Conservation (phyloP, 176 grass and related monocot species). For the Miscanthus lutarioriparius region DNA sequence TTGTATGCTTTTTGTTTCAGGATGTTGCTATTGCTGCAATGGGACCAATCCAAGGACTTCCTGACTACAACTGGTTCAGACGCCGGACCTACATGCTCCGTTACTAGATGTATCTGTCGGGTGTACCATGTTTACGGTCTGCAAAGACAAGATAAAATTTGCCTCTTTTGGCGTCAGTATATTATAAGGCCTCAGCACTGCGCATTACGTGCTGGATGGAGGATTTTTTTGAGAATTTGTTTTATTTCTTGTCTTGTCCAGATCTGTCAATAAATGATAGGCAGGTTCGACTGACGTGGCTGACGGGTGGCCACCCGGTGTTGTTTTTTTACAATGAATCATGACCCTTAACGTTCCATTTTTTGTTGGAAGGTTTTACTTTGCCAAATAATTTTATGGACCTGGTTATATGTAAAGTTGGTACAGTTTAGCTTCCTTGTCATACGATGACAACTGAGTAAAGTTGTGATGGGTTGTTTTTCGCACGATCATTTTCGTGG, state of each 20-base stretch:
- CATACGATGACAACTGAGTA: neutral
- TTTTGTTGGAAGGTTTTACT: conserved; percentile 2
- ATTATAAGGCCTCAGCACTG: conserved; percentile 42
- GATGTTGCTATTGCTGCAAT: conserved; percentile 91
- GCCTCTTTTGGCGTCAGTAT: conserved; percentile 41
- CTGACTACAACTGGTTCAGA: conserved; percentile 99
- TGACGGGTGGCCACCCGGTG: conserved; percentile 30
- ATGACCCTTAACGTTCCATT: neutral
- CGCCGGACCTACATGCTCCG: conserved; percentile 96
- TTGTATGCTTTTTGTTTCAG: conserved; percentile 35
- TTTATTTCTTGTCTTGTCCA: conserved; percentile 40
- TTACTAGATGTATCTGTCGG: conserved; percentile 55
- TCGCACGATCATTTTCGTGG: neutral
- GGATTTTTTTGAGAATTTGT: conserved; percentile 55
- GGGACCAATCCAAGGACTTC: conserved; percentile 86
- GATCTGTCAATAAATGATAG: conserved; percentile 74
- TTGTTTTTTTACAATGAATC: conserved; percentile 35
- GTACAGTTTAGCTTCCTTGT: conserved; percentile 2
- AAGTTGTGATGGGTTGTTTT: neutral
- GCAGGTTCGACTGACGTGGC: conserved; percentile 54
- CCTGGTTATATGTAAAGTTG: conserved; percentile 46
- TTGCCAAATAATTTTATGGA: conserved; percentile 28
- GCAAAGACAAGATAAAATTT: conserved; percentile 43
- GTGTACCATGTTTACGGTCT: conserved; percentile 56
- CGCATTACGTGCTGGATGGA: conserved; percentile 37